phyloP scores from a whole-genome alignment of 345 rosid genomes.

The Excoecaria agallocha region DNA sequence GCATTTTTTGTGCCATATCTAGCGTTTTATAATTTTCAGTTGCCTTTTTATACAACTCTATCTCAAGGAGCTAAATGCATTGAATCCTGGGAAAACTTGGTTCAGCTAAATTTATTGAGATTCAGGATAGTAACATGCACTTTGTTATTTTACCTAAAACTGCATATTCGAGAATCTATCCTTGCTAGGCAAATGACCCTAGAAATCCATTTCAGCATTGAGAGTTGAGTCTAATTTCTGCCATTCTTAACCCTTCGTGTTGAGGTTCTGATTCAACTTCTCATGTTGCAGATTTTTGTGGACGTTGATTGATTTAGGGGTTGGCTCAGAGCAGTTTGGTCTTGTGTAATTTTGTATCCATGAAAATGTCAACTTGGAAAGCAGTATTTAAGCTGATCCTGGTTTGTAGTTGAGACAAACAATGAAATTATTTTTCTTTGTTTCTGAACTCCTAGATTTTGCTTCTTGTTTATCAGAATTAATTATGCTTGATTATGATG shows the following conservation, averaged over 20 bases:
- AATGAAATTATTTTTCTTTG: not conserved
- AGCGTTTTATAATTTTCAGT: not conserved
- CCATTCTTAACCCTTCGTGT: not conserved
- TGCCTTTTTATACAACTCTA: not conserved
- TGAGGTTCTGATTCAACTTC: not conserved
- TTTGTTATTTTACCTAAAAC: not conserved
- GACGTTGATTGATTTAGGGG: slow-evolving; percentile 37
- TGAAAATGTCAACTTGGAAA: not conserved
- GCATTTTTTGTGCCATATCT: not conserved
- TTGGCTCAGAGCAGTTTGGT: slow-evolving; percentile 1
- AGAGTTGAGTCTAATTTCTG: not conserved
- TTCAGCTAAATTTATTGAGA: not conserved
- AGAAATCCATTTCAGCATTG: not conserved
- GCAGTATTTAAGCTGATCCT: not conserved
- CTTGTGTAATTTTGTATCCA: not conserved
- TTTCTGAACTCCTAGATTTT: not conserved
- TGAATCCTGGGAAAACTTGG: not conserved
- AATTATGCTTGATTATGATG: not conserved
- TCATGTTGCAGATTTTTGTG: slow-evolving; percentile 52
- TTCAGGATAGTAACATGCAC: not conserved
- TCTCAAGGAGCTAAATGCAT: not conserved
- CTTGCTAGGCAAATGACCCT: not conserved
- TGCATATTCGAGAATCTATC: not conserved
- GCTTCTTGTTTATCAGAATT: not conserved
- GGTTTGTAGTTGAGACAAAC: not conserved